Conservation (phyloP, 129 eudicot genomes). For the Pittosporum tobira region DNA sequence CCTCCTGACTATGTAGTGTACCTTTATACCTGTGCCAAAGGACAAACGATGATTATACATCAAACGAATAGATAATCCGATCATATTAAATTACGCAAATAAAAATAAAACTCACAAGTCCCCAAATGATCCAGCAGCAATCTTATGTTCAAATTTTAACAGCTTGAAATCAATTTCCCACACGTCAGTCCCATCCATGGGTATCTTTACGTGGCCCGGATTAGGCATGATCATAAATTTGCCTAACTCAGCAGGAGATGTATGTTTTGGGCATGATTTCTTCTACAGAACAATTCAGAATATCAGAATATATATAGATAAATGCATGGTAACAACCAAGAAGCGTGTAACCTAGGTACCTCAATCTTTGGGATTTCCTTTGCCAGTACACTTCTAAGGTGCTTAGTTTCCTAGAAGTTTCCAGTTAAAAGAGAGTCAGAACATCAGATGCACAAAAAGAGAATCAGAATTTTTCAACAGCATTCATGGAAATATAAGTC, state of each 20-base stretch:
- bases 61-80: conserved; percentile 8
- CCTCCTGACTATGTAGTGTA: conserved; percentile 61
- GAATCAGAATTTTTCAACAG: neutral
- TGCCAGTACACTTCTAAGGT: conserved; percentile 49
- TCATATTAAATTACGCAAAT: neutral
- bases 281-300: conserved; percentile 31
- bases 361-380: conserved; percentile 67
- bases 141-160: conserved; percentile 50
- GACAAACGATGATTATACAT: neutral
- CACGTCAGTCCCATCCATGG: conserved; percentile 59
- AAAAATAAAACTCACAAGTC: conserved; percentile 54
- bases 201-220: conserved; percentile 30
- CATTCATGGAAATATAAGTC: neutral
- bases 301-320: neutral
- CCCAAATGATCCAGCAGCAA: conserved; percentile 64
- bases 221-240: conserved; percentile 16
- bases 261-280: conserved; percentile 37
- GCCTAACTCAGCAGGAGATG: conserved; percentile 25
- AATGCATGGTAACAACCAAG: neutral
- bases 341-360: conserved; percentile 30
- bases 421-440: neutral
- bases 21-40: conserved; percentile 68
- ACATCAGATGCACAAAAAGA: conserved; percentile 1
- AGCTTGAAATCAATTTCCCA: conserved; percentile 78
- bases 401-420: conserved; percentile 51